Evolutionary conservation across 805 yeast genomes (phyloP).

Genomic region (Nakazawaea peltata): DNA sequence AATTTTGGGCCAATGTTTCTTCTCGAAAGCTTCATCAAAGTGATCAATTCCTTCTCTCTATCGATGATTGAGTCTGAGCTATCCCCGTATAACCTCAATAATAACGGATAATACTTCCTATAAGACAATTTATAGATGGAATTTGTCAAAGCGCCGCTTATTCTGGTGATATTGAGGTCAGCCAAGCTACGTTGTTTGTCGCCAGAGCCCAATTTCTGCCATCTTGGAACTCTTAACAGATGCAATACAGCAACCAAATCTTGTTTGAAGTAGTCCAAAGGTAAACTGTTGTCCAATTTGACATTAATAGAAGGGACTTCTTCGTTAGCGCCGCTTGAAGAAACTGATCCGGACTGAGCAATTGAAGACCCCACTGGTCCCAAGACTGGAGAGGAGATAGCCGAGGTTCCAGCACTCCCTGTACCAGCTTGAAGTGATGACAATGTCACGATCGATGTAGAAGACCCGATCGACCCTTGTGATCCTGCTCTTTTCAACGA

Average conservation of each 20-base stretch:
- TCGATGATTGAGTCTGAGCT: slow-evolving; percentile 83
- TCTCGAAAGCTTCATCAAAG: slow-evolving; percentile 63
- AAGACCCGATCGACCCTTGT: too few species aligned
- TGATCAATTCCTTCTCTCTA: slow-evolving; percentile 68
- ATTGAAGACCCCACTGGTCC: too few species aligned
- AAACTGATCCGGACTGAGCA: too few species aligned
- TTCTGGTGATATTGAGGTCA: slow-evolving; percentile 49
- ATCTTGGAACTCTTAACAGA: slow-evolving; percentile 61
- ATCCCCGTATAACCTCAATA: slow-evolving; percentile 82
- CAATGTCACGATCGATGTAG: too few species aligned
- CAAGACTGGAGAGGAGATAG: too few species aligned
- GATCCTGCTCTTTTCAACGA: slow-evolving; percentile 8
- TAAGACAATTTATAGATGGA: slow-evolving; percentile 64
- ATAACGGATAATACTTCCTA: slow-evolving; percentile 43
- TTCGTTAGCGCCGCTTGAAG: too few species aligned
- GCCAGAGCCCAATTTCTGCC: slow-evolving; percentile 50
- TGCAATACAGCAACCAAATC: slow-evolving; percentile 64
- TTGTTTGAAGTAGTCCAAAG: slow-evolving; percentile 76
- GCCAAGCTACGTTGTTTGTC: slow-evolving; percentile 30
- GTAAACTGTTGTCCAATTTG: slow-evolving; percentile 66
- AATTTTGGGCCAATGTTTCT: slow-evolving; percentile 83
- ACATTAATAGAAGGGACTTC: slow-evolving; percentile 25
- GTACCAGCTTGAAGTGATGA: too few species aligned
- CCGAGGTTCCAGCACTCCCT: too few species aligned
- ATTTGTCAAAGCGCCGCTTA: slow-evolving; percentile 91